phyloP scores from a whole-genome alignment of 176 grass and related monocot species.

The Hyparrhenia diplandra region DNA sequence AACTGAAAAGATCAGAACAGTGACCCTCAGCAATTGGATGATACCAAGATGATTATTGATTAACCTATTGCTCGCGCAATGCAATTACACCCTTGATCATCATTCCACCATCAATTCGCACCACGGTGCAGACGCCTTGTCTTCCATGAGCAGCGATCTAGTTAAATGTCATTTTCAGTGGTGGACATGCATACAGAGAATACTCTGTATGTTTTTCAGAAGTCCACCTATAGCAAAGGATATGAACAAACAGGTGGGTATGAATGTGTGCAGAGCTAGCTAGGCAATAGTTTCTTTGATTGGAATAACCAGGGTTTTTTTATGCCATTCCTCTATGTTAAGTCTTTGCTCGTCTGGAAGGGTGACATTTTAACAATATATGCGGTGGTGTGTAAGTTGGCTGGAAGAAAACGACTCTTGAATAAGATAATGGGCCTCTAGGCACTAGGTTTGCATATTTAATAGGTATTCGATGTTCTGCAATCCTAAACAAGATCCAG shows the following conservation, averaged over 20 bases:
- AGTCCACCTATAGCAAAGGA: conserved; percentile 2
- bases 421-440: conserved; percentile 13
- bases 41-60: background rate
- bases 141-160: background rate
- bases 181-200: background rate
- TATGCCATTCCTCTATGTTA: background rate
- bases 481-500: conserved; percentile 34
- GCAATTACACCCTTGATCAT: background rate
- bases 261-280: background rate
- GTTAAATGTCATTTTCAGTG: conserved; percentile 6
- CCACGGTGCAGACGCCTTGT: background rate
- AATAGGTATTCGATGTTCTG: background rate
- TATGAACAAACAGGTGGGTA: conserved; percentile 5
- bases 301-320: background rate
- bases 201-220: background rate
- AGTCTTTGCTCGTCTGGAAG: conserved; percentile 15
- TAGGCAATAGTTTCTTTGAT: conserved; percentile 22
- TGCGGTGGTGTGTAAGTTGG: conserved; percentile 1
- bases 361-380: conserved; percentile 24
- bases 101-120: background rate
- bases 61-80: background rate
- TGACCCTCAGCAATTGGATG: background rate
- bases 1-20: background rate
- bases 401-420: conserved; percentile 34
- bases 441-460: background rate